Evolutionary conservation across 768 basidiomycete genomes (phyloP), one percentile per base, ranked within the genome.

Genomic region (Leccinum boreale): DNA sequence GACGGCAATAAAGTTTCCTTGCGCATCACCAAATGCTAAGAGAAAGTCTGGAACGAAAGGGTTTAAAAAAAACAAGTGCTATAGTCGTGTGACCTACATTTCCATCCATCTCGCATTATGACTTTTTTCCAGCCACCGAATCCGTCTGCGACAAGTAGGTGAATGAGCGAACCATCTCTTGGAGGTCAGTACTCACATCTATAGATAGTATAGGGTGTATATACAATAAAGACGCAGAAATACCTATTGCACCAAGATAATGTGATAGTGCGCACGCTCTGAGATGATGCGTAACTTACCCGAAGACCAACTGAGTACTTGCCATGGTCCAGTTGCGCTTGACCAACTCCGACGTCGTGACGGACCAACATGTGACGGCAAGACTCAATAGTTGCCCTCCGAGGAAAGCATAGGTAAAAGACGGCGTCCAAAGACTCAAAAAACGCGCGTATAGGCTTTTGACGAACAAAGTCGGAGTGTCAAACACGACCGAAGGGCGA

Each of bases 181-280:
- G 8, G 9, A 45, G 6, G 35, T 6, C 9, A 10, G 14, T 3
- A 73, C 90, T 58, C 65, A 92, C 90, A 94, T 75, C 83, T 79
- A 71, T 91, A 87, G 46, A 94, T 89, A 17, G 92, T 94, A 78
- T 92, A 93, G 0, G 91, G 89, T n/a, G 92, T 92, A 67, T 88
- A 94, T 49, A 86, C 77, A 11, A 80, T 56, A 70, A 87, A 90
- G 47, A 92, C 64, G 21, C 84, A 76, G 64, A 90, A 81, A 74
- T 94, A 94, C 54, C 92, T 93, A 42, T 28, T 10, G 47, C 2
- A 29, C 1, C 50, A 64, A 21, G 44, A 35, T 45, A 12, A 33
- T 28, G 19, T 28, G 50, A 49, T 24, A 10, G 4, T 15, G 29
- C 17, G 11, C 31, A 12, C 5, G 15, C 52, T 42, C 1, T 8